Evolutionary conservation across 495 filamentous ascomycete genomes (phyloP).

Genomic region (Xylaria scruposa): DNA sequence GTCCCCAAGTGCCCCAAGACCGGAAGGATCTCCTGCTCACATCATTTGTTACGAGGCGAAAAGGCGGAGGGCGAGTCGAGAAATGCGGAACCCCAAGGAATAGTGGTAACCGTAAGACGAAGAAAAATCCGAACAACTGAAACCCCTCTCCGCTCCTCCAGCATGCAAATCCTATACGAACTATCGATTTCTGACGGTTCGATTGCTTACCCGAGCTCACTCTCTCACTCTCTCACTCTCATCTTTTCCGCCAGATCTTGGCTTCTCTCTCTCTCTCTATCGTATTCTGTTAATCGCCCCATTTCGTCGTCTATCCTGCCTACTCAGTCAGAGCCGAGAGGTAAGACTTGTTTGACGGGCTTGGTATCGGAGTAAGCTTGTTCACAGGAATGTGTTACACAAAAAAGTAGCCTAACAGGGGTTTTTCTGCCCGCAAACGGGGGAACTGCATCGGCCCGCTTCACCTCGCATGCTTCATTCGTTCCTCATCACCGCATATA

Average conservation of each 20-base stretch:
- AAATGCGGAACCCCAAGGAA: not conserved
- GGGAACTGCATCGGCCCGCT: constrained; percentile 20
- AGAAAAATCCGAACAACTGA: not conserved
- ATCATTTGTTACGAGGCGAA: constrained; percentile 1
- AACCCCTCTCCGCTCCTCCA: constrained; percentile 3
- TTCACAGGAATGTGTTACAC: constrained; percentile 12
- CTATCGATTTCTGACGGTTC: constrained; percentile 16
- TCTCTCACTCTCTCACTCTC: not conserved
- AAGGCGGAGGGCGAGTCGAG: constrained; percentile 15
- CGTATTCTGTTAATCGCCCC: not conserved
- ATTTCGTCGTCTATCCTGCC: not conserved
- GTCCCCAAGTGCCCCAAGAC: not conserved
- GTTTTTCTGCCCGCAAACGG: not conserved
- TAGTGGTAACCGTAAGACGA: not conserved
- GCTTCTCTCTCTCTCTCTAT: not conserved
- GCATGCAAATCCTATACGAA: not conserved
- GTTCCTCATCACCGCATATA: not conserved
- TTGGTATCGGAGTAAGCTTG: not conserved
- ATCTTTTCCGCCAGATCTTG: constrained; percentile 11
- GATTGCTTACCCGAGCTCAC: constrained; percentile 22
- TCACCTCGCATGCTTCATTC: constrained; percentile 5
- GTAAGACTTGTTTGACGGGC: not conserved
- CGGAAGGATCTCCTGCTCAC: constrained; percentile 5
- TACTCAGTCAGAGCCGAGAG: not conserved
- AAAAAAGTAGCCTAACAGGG: not conserved